A percentile compares a stretch with the other conserved stretches of the same genome.
phyloP scores from a whole-genome alignment of 139 green algal species.

The Coelastrella sp. region DNA sequence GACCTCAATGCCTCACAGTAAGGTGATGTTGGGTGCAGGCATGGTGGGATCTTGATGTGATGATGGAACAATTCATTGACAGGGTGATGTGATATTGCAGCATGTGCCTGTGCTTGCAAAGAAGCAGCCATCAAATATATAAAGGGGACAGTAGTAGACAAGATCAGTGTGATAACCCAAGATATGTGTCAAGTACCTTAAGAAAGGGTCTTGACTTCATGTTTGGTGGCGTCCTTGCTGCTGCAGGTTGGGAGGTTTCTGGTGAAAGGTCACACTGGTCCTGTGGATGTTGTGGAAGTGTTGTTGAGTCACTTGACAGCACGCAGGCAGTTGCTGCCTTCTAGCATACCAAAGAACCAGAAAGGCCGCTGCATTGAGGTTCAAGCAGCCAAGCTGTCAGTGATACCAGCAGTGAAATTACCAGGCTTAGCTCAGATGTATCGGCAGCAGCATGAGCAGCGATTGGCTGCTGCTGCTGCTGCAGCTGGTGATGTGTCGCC shows the following conservation, averaged over 20 bases:
- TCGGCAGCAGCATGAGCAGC: neutral
- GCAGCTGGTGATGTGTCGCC: neutral
- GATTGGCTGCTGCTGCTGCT: neutral
- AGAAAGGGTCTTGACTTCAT: no score
- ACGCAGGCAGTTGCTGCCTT: conserved; percentile 5
- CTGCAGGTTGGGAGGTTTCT: neutral
- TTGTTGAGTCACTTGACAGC: neutral
- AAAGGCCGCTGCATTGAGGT: neutral
- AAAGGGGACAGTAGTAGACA: no score
- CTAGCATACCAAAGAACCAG: neutral
- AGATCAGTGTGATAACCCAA: no score
- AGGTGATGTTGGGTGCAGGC: neutral
- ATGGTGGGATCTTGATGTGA: no score
- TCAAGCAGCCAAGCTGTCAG: neutral
- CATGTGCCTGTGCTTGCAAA: no score
- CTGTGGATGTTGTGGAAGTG: conserved; percentile 21
- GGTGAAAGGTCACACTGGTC: conserved; percentile 4
- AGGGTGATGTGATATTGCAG: no score
- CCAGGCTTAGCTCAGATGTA: neutral
- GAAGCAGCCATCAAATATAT: no score
- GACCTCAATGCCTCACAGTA: neutral
- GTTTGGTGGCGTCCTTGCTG: neutral
- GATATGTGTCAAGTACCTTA: no score
- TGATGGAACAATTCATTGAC: no score
- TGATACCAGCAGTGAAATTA: neutral